Base-by-base conservation (phyloP, 1,284 basidiomycete species). In the Erythrobasidium hasegawianum region DNA sequence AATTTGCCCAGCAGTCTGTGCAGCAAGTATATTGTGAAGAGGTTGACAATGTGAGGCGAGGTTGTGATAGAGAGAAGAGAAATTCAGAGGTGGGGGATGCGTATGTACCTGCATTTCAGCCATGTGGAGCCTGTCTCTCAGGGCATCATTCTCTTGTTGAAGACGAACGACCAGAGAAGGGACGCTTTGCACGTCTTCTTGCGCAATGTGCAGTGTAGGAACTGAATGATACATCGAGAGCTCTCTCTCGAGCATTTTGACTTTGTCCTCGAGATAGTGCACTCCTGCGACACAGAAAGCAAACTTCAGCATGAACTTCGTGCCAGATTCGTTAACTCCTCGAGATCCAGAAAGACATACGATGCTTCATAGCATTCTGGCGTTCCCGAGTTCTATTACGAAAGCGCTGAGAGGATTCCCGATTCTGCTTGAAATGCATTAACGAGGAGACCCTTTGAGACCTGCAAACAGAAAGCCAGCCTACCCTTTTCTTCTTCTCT, bases 381-480 rank as follows among this genome's bases (percentile, higher is more conserved):
- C 58, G 45, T 24, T 60, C 58, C 27, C 50, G 49, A 18, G 58
- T 38, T 20, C 58, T 41, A 24, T 60, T 47, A 26, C 58, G 20
- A 20, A 60, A 60, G 50, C 58, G 58, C 38, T 60, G 58, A 8
- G 47, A 52, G 9, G 58, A 60, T 20, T 60, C 58, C 16, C 40
- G 29, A 20, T 57, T 57, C 55, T 57, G 29, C 4, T 3, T 2
- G 40, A 29, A 29, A n/a, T 7, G 10, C 3, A 8, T 26, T 16
- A 26, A 53, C 8, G n/a, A 16, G 2, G 50, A 8, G 50, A 20
- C 22, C 9, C 16, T 8, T 16, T 4, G 50, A 16, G 16, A 7
- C 14, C 5, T 4, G 5, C 29, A 43, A 3, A 39, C 24, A 40
- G 3, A 8, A 16, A 9, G 55, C n/a, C n/a, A n/a, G 20, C 29